Evolutionary conservation across 108 stramenopile species (phyloP).

Genomic region (Cylindrotheca fusiformis): DNA sequence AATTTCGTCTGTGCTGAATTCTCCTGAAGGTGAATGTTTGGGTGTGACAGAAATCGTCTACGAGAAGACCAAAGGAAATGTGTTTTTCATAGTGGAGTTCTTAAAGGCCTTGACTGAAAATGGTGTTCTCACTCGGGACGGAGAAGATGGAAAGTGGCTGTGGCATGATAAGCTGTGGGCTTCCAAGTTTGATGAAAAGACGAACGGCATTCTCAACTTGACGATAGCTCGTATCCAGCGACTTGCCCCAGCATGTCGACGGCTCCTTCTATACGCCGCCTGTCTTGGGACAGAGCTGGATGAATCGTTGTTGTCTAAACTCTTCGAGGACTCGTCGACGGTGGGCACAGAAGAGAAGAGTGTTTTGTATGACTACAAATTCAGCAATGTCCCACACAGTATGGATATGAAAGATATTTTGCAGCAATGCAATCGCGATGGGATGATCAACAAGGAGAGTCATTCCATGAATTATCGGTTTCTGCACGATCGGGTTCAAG

Average conservation of each 20-base stretch:
- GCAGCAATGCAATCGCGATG: not conserved
- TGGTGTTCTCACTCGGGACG: not conserved
- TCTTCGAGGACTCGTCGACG: not conserved
- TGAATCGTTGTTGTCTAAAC: not conserved
- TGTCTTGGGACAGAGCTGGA: not conserved
- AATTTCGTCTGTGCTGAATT: slow-evolving; percentile 4
- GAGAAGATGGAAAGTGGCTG: not conserved
- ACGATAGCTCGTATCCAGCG: not conserved
- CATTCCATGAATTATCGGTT: slow-evolving; percentile 27
- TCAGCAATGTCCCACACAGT: not conserved
- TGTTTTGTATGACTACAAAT: not conserved
- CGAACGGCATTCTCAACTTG: not conserved
- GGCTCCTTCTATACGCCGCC: not conserved
- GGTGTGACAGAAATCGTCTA: slow-evolving; percentile 3
- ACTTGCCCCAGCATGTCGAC: not conserved
- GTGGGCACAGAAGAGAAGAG: not conserved
- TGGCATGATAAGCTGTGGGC: not conserved
- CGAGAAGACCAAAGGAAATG: slow-evolving; percentile 38
- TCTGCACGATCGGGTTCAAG: slow-evolving; percentile 47
- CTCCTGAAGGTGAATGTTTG: not conserved
- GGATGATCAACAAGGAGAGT: slow-evolving; percentile 7
- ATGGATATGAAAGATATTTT: not conserved
- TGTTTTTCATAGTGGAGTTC: slow-evolving; percentile 28
- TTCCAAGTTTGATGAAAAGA: not conserved
- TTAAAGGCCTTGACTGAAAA: slow-evolving; percentile 4